Percentiles rank a stretch among this genome's conserved stretches.
These are phyloP conservation scores for Globisporangium solare DNA, from an alignment of 352 stramenopile genomes.

Conservation along the genomic window DNA sequence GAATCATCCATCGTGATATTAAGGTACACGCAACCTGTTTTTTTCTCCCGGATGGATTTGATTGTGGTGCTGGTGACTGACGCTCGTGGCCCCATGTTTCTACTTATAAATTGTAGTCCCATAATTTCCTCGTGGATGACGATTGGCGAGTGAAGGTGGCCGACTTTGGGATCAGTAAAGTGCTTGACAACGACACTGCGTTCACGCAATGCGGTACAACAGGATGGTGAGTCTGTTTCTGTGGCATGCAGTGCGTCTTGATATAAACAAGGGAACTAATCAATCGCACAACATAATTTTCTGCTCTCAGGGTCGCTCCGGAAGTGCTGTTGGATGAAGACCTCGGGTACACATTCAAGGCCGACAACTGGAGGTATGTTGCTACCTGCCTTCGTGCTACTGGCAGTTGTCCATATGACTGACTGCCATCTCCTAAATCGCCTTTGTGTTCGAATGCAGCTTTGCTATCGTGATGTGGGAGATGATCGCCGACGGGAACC, in stretches of 20 bases:
- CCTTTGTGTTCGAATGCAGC: constrained; percentile 19
- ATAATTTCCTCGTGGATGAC: constrained; percentile 88
- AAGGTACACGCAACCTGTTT: constrained; percentile 43
- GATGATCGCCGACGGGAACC: constrained; percentile 75
- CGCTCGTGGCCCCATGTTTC: not conserved
- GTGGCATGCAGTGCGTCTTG: too few relatives aligned
- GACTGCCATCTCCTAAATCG: not conserved
- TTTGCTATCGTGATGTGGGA: constrained; percentile 91
- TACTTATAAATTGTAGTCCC: constrained; percentile 38
- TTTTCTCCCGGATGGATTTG: not conserved
- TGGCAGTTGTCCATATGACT: too few relatives aligned
- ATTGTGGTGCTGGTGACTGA: not conserved
- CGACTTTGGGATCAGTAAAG: constrained; percentile 88
- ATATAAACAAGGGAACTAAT: not conserved
- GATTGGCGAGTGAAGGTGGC: constrained; percentile 88
- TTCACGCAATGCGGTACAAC: constrained; percentile 87
- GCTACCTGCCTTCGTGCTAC: too few relatives aligned
- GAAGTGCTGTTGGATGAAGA: constrained; percentile 87
- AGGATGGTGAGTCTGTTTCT: constrained; percentile 51
- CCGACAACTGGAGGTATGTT: constrained; percentile 84
- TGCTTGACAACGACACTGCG: constrained; percentile 77
- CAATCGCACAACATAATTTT: too few relatives aligned
- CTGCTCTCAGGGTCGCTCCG: constrained; percentile 67
- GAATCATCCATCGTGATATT: constrained; percentile 88
- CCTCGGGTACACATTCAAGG: constrained; percentile 85